Conservation (phyloP, 306 rosid genomes). For the Vigna angularis region DNA sequence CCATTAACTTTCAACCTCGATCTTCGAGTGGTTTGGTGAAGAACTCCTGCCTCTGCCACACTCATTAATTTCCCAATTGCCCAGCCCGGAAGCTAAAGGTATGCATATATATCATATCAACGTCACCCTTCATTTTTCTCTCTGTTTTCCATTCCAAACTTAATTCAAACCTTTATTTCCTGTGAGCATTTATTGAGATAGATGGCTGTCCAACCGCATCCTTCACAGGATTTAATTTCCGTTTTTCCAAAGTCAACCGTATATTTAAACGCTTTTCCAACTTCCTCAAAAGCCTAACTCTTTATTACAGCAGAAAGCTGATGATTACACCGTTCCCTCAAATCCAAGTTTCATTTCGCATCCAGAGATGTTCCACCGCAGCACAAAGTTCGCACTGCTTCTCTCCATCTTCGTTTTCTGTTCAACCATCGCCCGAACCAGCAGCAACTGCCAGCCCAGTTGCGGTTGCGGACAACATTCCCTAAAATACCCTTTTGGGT, state of each 20-base stretch:
- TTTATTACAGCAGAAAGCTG: conserved; percentile 43
- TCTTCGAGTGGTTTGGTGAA: conserved; percentile 18
- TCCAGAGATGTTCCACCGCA: conserved; percentile 49
- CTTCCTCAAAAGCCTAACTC: conserved; percentile 17
- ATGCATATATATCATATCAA: conserved; percentile 18
- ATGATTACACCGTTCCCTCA: conserved; percentile 46
- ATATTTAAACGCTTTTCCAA: conserved; percentile 10
- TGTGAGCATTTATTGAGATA: conserved; percentile 66
- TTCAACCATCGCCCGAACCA: conserved; percentile 44
- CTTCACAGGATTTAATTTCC: conserved; percentile 48
- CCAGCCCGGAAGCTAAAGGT: conserved; percentile 37
- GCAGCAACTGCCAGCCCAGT: not conserved
- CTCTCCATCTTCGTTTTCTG: conserved; percentile 47
- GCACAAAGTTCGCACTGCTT: conserved; percentile 15
- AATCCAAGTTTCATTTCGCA: conserved; percentile 23
- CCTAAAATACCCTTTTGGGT: conserved; percentile 75
- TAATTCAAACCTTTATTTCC: conserved; percentile 3
- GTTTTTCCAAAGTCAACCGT: conserved; percentile 31
- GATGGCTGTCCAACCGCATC: conserved; percentile 76
- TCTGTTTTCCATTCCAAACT: not conserved
- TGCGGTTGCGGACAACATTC: conserved; percentile 56
- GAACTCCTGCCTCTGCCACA: conserved; percentile 33
- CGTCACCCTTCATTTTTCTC: not conserved
- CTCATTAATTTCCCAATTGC: conserved; percentile 30
- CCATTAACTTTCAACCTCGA: conserved; percentile 8